Evolutionary conservation across 306 rosid genomes (phyloP), one percentile per base, ranked within the genome.

Genomic region (Castanopsis chinensis): DNA sequence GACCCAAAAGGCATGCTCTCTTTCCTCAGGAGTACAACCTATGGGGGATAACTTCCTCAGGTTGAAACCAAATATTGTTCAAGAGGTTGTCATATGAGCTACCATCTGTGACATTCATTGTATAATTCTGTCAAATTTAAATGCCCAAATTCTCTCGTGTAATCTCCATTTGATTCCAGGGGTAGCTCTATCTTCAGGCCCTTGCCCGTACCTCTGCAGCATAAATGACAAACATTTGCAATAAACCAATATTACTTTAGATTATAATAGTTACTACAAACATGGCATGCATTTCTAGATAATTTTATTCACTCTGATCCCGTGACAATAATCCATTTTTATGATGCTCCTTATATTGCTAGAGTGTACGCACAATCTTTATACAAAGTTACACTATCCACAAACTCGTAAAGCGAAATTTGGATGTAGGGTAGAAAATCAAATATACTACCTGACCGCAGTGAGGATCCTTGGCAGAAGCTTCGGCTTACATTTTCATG

Each of bases 61-160:
- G 87, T 78, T 86, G 93, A 82, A 83, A 84, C 93, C 96, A 91
- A 6, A 91, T 88, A 21, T 81, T 87, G 85, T 91, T 89, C 21
- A 89, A 84, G 2, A 71, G 65, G 67, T 89, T 91, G 53, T 86
- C 90, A 4, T 43, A 51, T n/a, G 85, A 2, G 61, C 67, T 79
- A 4, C 55, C 79, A 1, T 15, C 52, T 17, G 72, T 83, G 12
- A 84, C 72, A 41, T 91, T 89, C 49, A 84, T 57, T 5, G 89
- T 86, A 23, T n/a, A 89, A 27, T 81, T 61, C 35, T 75, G 89
- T 88, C 76, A 89, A 67, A 21, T 83, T 84, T 8, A 91, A 15
- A 82, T 69, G 63, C 27, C 93, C 93, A 0, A 83, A 2, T 0
- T 78, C 76, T 33, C 91, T 84, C 0, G 88, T 89, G 78, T 83